These are phyloP conservation scores for Cordyceps pruinosa DNA, from an alignment of 2,329 filamentous ascomycete genomes.

Conservation along the genomic window DNA sequence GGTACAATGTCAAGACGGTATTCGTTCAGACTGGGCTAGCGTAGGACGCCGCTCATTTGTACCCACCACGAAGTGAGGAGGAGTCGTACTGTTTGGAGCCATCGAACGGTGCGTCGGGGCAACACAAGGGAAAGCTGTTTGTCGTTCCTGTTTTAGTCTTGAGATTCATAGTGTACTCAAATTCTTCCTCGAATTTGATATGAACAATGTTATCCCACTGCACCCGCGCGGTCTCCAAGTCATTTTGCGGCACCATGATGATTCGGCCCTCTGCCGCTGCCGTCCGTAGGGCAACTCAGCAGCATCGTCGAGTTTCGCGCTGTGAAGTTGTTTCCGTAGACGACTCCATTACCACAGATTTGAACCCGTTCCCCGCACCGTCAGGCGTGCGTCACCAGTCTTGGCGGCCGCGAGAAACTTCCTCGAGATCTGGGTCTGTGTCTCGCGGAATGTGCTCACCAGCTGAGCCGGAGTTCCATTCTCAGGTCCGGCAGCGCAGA, in stretches of 20 bases:
- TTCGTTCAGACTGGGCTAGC: too few species aligned
- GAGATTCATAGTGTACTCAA: too few species aligned
- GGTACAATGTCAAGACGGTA: not conserved
- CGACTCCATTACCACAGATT: not conserved
- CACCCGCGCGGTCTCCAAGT: not conserved
- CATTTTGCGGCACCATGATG: not conserved
- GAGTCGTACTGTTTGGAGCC: not conserved
- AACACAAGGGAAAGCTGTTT: too few species aligned
- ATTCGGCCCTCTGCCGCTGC: not conserved
- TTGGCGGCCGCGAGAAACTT: not conserved
- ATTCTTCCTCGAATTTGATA: too few species aligned
- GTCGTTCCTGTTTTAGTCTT: too few species aligned
- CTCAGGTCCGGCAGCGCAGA: not conserved
- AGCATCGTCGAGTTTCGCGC: too few species aligned
- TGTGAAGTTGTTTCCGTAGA: too few species aligned
- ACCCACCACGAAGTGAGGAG: not conserved
- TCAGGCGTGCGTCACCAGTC: not conserved
- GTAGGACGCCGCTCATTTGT: too few species aligned
- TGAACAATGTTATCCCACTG: too few species aligned
- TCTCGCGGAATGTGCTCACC: not conserved
- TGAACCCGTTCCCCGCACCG: not conserved
- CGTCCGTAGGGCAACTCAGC: not conserved
- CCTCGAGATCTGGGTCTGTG: not conserved
- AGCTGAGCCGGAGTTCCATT: not conserved
- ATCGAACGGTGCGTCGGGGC: not conserved